phyloP scores from a whole-genome alignment of 2,329 filamentous ascomycete species.

The Phyllosticta citriasiana region DNA sequence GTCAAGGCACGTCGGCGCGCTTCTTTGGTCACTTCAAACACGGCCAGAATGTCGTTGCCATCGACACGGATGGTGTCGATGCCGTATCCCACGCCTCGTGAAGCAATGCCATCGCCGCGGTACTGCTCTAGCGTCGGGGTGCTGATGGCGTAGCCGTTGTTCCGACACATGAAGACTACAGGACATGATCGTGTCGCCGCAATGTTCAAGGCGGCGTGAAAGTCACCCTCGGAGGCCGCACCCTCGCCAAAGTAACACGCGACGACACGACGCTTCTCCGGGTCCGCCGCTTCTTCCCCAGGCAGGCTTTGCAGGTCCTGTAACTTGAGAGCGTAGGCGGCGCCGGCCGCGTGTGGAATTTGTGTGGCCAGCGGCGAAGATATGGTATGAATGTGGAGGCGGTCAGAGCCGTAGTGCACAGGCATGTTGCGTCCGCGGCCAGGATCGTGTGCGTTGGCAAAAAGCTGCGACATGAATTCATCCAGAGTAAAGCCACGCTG shows the following conservation, averaged over 20 bases:
- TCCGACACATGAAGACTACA: conserved; percentile 81
- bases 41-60: conserved; percentile 89
- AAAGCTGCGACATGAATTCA: conserved; percentile 93
- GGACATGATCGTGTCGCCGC: conserved; percentile 82
- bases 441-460: conserved; percentile 71
- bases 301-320: conserved; percentile 60
- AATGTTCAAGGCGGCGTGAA: conserved; percentile 84
- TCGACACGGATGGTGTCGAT: conserved; percentile 88
- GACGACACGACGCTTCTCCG: conserved; percentile 48
- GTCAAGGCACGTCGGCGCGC: conserved; percentile 70
- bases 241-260: conserved; percentile 87
- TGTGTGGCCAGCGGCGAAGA: conserved; percentile 81
- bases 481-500: conserved; percentile 78
- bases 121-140: conserved; percentile 88
- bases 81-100: conserved; percentile 79
- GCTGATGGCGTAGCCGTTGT: conserved; percentile 86
- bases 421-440: conserved; percentile 92
- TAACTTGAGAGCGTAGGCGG: conserved; percentile 79
- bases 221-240: conserved; percentile 82
- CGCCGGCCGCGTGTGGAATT: conserved; percentile 77
- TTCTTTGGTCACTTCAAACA: conserved; percentile 66
- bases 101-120: conserved; percentile 82
- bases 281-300: conserved; percentile 37
- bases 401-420: conserved; percentile 81
- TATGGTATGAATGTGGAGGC: conserved; percentile 83